phyloP scores from a whole-genome alignment of 2,329 filamentous ascomycete genomes.

The Madurella mycetomatis region DNA sequence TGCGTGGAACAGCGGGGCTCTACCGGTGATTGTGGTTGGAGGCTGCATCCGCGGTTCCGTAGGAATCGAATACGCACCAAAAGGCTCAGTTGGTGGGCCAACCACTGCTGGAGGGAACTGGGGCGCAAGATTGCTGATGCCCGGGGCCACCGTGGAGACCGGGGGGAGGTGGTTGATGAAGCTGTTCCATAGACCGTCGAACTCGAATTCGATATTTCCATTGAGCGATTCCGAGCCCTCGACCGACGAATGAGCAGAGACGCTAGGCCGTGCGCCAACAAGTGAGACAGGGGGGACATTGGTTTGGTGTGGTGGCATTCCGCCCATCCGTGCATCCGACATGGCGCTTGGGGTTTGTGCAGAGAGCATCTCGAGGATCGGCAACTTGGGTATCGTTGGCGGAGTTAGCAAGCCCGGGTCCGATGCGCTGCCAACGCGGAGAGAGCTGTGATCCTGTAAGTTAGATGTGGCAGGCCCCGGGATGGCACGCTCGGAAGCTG shows the following conservation, averaged over 20 bases:
- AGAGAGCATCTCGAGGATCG: conserved; percentile 8
- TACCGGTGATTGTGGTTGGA: conserved; percentile 2
- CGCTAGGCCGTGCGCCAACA: conserved; percentile 9
- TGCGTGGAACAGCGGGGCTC: conserved; percentile 16
- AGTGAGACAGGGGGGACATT: conserved; percentile 6
- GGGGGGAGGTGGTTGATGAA: conserved; percentile 24
- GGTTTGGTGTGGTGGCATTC: conserved; percentile 11
- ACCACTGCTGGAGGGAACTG: conserved; percentile 19
- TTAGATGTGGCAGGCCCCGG: conserved; percentile 1
- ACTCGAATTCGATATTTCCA: conserved; percentile 34
- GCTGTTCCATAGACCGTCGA: conserved; percentile 35
- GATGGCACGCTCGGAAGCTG: conserved; percentile 5
- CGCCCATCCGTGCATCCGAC: conserved; percentile 14
- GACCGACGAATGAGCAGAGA: conserved; percentile 23
- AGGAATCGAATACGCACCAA: conserved; percentile 14
- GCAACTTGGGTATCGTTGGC: conserved; percentile 18
- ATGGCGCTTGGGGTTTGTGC: background rate
- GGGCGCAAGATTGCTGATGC: conserved; percentile 12
- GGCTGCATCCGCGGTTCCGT: conserved; percentile 12
- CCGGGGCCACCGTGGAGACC: conserved; percentile 16
- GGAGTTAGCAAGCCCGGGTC: conserved; percentile 17
- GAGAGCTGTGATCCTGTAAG: conserved; percentile 2
- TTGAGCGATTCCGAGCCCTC: conserved; percentile 28
- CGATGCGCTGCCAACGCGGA: conserved; percentile 4
- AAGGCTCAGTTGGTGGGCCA: conserved; percentile 15